These are phyloP conservation scores for Aspergillus panamensis DNA, from an alignment of 495 filamentous ascomycete genomes.

Conservation along the genomic window DNA sequence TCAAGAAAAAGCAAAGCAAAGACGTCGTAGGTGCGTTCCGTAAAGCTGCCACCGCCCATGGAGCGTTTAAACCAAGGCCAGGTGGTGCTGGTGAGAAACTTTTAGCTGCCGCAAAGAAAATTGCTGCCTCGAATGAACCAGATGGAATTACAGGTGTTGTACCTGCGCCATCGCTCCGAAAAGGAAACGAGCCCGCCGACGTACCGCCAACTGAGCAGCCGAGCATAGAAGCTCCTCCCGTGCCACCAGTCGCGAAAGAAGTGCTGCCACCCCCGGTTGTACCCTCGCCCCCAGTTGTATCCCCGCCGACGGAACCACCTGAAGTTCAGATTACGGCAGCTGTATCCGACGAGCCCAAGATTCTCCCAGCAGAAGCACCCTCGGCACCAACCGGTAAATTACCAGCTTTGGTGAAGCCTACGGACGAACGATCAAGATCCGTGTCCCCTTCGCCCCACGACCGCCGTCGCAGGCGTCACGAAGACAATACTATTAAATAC, in stretches of 20 bases:
- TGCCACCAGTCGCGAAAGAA: slow-evolving; percentile 12
- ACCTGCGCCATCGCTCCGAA: slow-evolving; percentile 61
- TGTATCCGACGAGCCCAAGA: slow-evolving; percentile 24
- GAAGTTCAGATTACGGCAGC: slow-evolving; percentile 41
- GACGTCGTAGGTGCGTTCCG: slow-evolving; percentile 77
- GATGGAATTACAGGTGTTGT: slow-evolving; percentile 88
- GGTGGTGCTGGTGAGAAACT: slow-evolving; percentile 78
- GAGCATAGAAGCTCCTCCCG: slow-evolving; percentile 10
- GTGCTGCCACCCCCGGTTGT: slow-evolving; percentile 11
- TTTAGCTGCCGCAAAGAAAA: slow-evolving; percentile 48
- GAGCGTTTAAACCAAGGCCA: slow-evolving; percentile 77
- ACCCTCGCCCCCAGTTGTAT: slow-evolving; percentile 9
- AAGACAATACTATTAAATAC: slow-evolving; percentile 74
- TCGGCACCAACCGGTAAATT: slow-evolving; percentile 38
- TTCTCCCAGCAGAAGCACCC: slow-evolving; percentile 30
- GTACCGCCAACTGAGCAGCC: slow-evolving; percentile 18
- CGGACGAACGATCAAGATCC: slow-evolving; percentile 31
- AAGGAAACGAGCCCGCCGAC: slow-evolving; percentile 27
- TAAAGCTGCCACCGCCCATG: slow-evolving; percentile 78
- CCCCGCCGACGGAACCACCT: slow-evolving; percentile 28
- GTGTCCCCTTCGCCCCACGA: slow-evolving; percentile 42
- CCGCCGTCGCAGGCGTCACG: slow-evolving; percentile 58
- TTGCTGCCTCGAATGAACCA: slow-evolving; percentile 51
- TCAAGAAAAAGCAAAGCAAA: slow-evolving; percentile 68
- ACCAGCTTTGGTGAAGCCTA: slow-evolving; percentile 21